Evolutionary conservation across 2,329 filamentous ascomycete genomes (phyloP).

Genomic region (Amesomyces nigricolor): DNA sequence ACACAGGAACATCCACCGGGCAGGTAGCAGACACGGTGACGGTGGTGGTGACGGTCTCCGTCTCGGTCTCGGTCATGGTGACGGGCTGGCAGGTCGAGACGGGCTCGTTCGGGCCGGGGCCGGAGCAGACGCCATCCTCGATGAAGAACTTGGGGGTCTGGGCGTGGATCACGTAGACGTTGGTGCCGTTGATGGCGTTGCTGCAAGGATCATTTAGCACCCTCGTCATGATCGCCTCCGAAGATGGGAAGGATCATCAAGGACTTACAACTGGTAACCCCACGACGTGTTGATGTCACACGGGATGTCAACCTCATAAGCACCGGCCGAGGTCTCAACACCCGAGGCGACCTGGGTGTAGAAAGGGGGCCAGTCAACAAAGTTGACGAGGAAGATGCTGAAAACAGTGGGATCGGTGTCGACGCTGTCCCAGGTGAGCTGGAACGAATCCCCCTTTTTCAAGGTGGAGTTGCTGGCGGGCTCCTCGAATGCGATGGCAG

Average conservation of each 20-base stretch:
- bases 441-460: slow-evolving; percentile 31
- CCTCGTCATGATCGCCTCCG: neutral
- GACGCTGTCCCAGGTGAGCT: slow-evolving; percentile 35
- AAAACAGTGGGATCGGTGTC: slow-evolving; percentile 37
- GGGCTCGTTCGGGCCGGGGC: slow-evolving; percentile 14
- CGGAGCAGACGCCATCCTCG: slow-evolving; percentile 28
- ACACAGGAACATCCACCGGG: neutral
- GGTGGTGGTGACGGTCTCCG: slow-evolving; percentile 13
- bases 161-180: slow-evolving; percentile 40
- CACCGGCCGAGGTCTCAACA: slow-evolving; percentile 31
- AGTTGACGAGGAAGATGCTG: slow-evolving; percentile 41
- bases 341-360: slow-evolving; percentile 35
- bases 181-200: slow-evolving; percentile 42
- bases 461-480: slow-evolving; percentile 35
- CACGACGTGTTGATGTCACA: slow-evolving; percentile 33
- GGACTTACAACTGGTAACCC: slow-evolving; percentile 36
- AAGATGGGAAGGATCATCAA: neutral
- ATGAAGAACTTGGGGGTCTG: slow-evolving; percentile 38
- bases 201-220: slow-evolving; percentile 14
- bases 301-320: slow-evolving; percentile 34
- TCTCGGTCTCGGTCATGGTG: slow-evolving; percentile 24
- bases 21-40: slow-evolving; percentile 6
- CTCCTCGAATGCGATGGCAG: slow-evolving; percentile 30
- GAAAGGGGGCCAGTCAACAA: slow-evolving; percentile 39
- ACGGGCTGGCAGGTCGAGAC: slow-evolving; percentile 27